phyloP scores from a whole-genome alignment of 2,329 filamentous ascomycete species.

The Alternaria metachromatica region DNA sequence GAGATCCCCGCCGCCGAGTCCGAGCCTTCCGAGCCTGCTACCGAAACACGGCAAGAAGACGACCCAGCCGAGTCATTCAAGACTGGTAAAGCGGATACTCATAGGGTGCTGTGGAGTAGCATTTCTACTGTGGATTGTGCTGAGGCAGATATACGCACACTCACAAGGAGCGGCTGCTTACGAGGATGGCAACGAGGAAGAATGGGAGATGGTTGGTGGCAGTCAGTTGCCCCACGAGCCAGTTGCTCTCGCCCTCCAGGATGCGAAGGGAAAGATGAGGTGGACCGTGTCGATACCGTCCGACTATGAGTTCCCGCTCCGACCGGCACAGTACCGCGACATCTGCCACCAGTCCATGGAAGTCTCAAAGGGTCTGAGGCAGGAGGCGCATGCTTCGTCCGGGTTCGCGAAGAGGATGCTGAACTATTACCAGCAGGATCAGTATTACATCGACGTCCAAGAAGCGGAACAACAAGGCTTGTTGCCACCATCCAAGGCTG shows the following conservation, averaged over 20 bases:
- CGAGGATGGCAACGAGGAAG: conserved; percentile 40
- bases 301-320: conserved; percentile 70
- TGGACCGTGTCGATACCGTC: conserved; percentile 85
- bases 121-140: conserved; percentile 60
- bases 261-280: conserved; percentile 67
- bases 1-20: conserved; percentile 73
- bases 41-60: conserved; percentile 69
- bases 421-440: conserved; percentile 68
- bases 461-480: conserved; percentile 72
- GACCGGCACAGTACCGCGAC: conserved; percentile 69
- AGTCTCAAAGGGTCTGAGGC: conserved; percentile 61
- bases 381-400: conserved; percentile 36
- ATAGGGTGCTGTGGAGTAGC: conserved; percentile 59
- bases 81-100: conserved; percentile 63
- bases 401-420: conserved; percentile 43
- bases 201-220: conserved; percentile 72
- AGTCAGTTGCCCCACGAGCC: conserved; percentile 73
- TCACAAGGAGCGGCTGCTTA: conserved; percentile 22
- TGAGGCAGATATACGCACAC: conserved; percentile 40
- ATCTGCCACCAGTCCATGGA: conserved; percentile 73
- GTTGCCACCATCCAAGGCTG: conserved; percentile 56
- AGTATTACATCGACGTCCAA: conserved; percentile 74
- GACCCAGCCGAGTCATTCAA: conserved; percentile 59
- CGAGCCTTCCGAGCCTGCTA: conserved; percentile 71
- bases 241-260: conserved; percentile 73